Percentiles rank a stretch among this genome's conserved stretches.
Conservation (phyloP, 148 eudicot genomes). For the Agrostemma githago region DNA sequence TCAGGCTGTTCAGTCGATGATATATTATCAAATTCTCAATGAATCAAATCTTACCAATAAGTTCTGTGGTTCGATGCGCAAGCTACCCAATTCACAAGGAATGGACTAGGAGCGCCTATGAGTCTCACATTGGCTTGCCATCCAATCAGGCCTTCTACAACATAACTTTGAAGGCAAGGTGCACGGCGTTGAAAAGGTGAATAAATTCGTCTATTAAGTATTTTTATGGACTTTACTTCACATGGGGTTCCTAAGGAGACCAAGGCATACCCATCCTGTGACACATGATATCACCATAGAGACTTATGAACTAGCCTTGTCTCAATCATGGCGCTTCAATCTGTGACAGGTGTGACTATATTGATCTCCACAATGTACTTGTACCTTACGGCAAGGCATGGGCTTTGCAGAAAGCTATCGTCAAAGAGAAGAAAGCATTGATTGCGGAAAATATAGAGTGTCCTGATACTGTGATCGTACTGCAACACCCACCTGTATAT, state of each 20-base stretch:
- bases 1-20: not conserved
- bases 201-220: not conserved
- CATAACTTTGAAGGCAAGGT: not conserved
- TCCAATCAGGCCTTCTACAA: not conserved
- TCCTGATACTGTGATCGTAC: conserved; percentile 56
- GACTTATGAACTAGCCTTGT: not conserved
- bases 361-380: conserved; percentile 61
- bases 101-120: not conserved
- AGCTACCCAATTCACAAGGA: conserved; percentile 14
- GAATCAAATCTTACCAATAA: not conserved
- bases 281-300: not conserved
- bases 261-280: not conserved
- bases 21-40: not conserved
- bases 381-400: conserved; percentile 76
- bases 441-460: conserved; percentile 47
- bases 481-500: conserved; percentile 88
- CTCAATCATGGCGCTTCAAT: conserved; percentile 10
- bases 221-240: not conserved
- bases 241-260: not conserved
- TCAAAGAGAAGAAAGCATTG: conserved; percentile 53
- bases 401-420: conserved; percentile 80
- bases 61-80: not conserved
- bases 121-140: not conserved
- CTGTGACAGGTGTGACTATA: conserved; percentile 51
- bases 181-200: conserved; percentile 21